A percentile compares a stretch with the other conserved stretches of the same genome.
Evolutionary conservation across 2,329 filamentous ascomycete genomes (phyloP).

Genomic region (Trichoderma afroharzianum): DNA sequence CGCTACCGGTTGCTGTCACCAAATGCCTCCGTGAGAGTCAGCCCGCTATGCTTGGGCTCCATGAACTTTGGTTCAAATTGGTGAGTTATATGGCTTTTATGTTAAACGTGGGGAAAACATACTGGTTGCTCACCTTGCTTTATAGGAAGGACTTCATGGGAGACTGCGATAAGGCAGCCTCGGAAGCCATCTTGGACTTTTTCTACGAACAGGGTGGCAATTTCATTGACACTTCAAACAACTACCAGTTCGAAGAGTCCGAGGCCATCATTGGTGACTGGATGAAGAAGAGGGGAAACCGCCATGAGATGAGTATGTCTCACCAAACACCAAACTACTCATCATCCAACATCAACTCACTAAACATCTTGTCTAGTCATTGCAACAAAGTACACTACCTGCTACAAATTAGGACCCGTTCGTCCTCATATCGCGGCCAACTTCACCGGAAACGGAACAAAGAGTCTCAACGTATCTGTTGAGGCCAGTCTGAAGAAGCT

Average conservation of each 20-base stretch:
- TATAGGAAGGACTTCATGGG: constrained; percentile 56
- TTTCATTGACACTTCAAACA: constrained; percentile 70
- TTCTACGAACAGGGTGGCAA: constrained; percentile 63
- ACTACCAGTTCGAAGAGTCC: constrained; percentile 61
- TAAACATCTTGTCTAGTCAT: constrained; percentile 44
- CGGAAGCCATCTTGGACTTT: constrained; percentile 63
- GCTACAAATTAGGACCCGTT: constrained; percentile 45
- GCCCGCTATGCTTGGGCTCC: constrained; percentile 60
- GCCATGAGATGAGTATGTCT: constrained; percentile 58
- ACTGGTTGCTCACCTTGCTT: background rate
- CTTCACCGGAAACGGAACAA: constrained; percentile 57
- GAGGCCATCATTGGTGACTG: constrained; percentile 68
- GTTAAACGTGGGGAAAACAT: background rate
- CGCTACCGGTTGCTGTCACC: constrained; percentile 65
- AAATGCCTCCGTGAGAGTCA: constrained; percentile 62
- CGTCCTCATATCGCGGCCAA: constrained; percentile 47
- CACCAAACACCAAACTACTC: background rate
- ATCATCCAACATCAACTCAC: background rate
- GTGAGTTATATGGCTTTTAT: constrained; percentile 23
- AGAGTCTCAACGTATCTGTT: constrained; percentile 56
- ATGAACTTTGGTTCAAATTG: constrained; percentile 63
- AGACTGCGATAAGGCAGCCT: constrained; percentile 58
- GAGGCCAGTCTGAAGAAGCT: constrained; percentile 56
- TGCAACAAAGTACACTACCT: constrained; percentile 65
- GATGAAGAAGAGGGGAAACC: constrained; percentile 61